Conservation (phyloP, 2,329 filamentous ascomycete species). For the Stagonosporopsis rhizophila region DNA sequence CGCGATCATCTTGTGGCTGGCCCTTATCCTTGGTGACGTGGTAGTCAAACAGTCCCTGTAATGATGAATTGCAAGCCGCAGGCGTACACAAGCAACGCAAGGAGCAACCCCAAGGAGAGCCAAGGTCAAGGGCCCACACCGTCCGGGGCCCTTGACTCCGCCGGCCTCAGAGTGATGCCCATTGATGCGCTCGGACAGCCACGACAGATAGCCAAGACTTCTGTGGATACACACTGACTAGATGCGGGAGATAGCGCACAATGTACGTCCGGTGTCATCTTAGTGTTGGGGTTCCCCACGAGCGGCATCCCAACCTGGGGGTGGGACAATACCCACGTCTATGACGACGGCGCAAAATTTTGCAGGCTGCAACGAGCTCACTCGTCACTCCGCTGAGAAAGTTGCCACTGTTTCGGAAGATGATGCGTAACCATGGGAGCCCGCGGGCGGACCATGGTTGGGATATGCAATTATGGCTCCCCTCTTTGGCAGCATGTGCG, state of each 20-base stretch:
- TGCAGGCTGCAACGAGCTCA: neutral
- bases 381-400: constrained; percentile 3
- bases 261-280: constrained; percentile 23
- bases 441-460: constrained; percentile 23
- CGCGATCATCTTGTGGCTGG: constrained; percentile 37
- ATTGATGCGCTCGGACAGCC: constrained; percentile 29
- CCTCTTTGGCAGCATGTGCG: constrained; percentile 16
- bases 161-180: constrained; percentile 36
- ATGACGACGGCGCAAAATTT: constrained; percentile 6
- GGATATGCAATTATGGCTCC: constrained; percentile 19
- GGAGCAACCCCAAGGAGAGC: constrained; percentile 44
- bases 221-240: constrained; percentile 20
- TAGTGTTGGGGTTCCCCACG: constrained; percentile 25
- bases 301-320: constrained; percentile 5
- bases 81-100: constrained; percentile 47
- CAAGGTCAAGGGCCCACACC: constrained; percentile 36
- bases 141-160: constrained; percentile 39
- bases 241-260: constrained; percentile 26
- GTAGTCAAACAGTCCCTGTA: constrained; percentile 43
- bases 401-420: constrained; percentile 10
- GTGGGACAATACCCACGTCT: constrained; percentile 14
- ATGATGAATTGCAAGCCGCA: constrained; percentile 36
- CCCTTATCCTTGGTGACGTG: constrained; percentile 43
- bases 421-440: constrained; percentile 24
- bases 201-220: constrained; percentile 29